Percentiles rank a stretch among this genome's conserved stretches.
Conservation (phyloP, 345 rosid genomes). For the Schrenkiella parvula region DNA sequence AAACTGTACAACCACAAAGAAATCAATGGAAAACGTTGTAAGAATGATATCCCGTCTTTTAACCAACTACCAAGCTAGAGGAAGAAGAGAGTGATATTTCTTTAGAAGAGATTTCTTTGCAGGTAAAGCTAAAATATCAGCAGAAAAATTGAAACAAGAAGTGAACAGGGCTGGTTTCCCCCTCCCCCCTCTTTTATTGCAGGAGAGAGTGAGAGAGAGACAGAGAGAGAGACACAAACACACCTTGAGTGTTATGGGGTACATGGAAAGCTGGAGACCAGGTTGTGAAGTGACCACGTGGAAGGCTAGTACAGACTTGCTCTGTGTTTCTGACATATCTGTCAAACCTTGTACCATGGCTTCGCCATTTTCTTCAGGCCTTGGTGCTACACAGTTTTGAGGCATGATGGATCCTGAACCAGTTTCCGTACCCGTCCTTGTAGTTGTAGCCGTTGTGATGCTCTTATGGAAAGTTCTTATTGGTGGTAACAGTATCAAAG, state of each 20-base stretch:
- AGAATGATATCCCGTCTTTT: background rate
- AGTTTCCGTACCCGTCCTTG: slow-evolving; percentile 15
- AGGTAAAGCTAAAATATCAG: background rate
- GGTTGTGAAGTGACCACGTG: slow-evolving; percentile 43
- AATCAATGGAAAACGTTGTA: background rate
- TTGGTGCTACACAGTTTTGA: slow-evolving; percentile 49
- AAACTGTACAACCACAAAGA: slow-evolving; percentile 51
- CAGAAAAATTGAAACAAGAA: background rate
- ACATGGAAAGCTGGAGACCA: slow-evolving; percentile 41
- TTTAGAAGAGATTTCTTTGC: background rate
- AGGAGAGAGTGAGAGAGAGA: slow-evolving; percentile 2
- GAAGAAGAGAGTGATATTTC: background rate
- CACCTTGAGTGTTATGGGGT: slow-evolving; percentile 84
- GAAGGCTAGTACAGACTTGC: slow-evolving; percentile 39
- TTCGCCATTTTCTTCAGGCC: slow-evolving; percentile 45
- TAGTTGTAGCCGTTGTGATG: slow-evolving; percentile 5
- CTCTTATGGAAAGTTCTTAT: slow-evolving; percentile 11
- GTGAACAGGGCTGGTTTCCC: background rate
- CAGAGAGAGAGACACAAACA: slow-evolving; percentile 5
- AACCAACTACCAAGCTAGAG: background rate
- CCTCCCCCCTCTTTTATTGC: background rate
- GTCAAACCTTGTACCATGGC: slow-evolving; percentile 36
- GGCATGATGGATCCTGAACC: slow-evolving; percentile 38
- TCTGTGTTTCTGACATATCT: slow-evolving; percentile 45
- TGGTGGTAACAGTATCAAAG: slow-evolving; percentile 3